Evolutionary conservation across 345 rosid species (phyloP).

Genomic region (Lumnitzera littorea): DNA sequence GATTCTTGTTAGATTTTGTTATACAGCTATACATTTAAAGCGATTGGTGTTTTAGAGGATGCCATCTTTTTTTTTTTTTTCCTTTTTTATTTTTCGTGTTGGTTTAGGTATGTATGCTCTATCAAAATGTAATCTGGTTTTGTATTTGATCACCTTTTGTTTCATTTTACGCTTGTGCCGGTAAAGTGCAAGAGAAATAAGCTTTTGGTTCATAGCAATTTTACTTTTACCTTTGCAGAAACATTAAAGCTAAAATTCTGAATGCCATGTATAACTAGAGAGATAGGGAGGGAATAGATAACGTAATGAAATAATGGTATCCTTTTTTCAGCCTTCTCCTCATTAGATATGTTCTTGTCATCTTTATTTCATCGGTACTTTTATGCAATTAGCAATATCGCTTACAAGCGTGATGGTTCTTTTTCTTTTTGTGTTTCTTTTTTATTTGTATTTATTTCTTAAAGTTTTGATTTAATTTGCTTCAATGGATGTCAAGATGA

Average conservation of each 20-base stretch:
- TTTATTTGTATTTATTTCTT: too few species aligned
- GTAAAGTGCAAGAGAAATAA: not conserved
- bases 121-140: conserved; percentile 21
- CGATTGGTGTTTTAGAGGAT: conserved; percentile 25
- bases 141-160: conserved; percentile 34
- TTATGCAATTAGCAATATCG: too few species aligned
- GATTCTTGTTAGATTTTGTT: conserved; percentile 16
- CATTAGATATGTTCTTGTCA: too few species aligned
- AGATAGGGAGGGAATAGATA: conserved; percentile 2
- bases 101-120: conserved; percentile 28
- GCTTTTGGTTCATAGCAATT: not conserved
- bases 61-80: conserved; percentile 23
- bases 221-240: not conserved
- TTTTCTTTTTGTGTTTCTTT: too few species aligned
- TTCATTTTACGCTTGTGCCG: not conserved
- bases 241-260: not conserved
- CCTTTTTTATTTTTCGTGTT: too few species aligned
- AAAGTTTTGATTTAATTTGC: too few species aligned
- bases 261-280: not conserved
- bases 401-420: too few species aligned
- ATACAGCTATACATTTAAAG: conserved; percentile 33
- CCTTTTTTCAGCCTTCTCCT: too few species aligned
- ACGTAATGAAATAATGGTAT: conserved; percentile 37
- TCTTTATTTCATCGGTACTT: too few species aligned
- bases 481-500: too few species aligned